Percentiles rank a stretch among this genome's conserved stretches.
phyloP scores from a whole-genome alignment of 78 protist species.

The Pelomyxa schiedti region DNA sequence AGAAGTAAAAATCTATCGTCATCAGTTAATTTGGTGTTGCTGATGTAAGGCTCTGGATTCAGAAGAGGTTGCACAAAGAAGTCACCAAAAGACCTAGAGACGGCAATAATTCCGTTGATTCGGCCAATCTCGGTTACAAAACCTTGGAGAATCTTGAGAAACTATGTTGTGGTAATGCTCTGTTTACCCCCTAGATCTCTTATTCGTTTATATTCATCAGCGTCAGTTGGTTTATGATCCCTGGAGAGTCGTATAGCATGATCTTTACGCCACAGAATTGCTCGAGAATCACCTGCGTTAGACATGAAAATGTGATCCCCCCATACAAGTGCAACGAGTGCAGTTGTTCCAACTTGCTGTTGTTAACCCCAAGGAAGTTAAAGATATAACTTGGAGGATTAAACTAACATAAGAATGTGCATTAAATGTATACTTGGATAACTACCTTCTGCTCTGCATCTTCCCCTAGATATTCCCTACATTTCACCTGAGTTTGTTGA shows the following conservation, averaged over 20 bases:
- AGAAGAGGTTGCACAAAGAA: slow-evolving; percentile 48
- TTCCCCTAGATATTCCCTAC: too few relatives aligned
- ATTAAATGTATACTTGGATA: too few relatives aligned
- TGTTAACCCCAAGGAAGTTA: too few relatives aligned
- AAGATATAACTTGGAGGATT: too few relatives aligned
- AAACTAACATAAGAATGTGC: too few relatives aligned
- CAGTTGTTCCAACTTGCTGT: too few relatives aligned
- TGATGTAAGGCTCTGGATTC: slow-evolving; percentile 23
- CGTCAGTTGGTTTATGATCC: slow-evolving; percentile 71
- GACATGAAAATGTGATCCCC: too few relatives aligned
- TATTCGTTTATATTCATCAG: slow-evolving; percentile 58
- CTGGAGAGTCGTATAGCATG: slow-evolving; percentile 36
- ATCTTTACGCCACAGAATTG: slow-evolving; percentile 42
- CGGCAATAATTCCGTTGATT: slow-evolving; percentile 66
- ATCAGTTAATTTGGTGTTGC: not conserved
- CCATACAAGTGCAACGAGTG: too few relatives aligned
- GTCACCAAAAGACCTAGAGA: slow-evolving; percentile 71
- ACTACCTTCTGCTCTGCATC: too few relatives aligned
- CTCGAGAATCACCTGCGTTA: slow-evolving; percentile 76
- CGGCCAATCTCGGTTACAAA: slow-evolving; percentile 28
- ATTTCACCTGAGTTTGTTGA: too few relatives aligned
- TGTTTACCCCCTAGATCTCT: slow-evolving; percentile 41
- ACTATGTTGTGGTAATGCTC: too few relatives aligned
- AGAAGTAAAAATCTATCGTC: slow-evolving; percentile 45
- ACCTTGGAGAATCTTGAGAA: too few relatives aligned